Base-by-base conservation (phyloP, 2,329 filamentous ascomycete species). In the Diplodia mutila region DNA sequence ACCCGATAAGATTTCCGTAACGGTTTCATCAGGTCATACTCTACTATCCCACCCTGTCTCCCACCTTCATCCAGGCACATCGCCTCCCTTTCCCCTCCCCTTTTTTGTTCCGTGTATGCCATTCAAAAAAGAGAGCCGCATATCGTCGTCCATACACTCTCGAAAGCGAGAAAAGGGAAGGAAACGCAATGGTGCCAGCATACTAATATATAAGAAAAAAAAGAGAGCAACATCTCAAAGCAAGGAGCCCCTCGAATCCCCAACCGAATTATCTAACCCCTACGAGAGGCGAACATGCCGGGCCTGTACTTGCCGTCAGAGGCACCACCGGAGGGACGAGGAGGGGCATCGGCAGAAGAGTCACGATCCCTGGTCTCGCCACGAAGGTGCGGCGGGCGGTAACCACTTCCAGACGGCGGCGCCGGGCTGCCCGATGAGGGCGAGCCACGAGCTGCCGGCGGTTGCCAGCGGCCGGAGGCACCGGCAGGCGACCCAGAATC, bases 261-360 rank as follows among this genome's bases (percentile, higher is more conserved):
- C 53, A 32, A 23, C 49, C 27, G 39, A n/a, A 59, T 59, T 51
- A 37, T 27, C 21, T 55, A 67, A 49, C 57, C 49, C 49, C 57
- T 64, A 18, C 59, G 51, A 32, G 29, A 7, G 4, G 37, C 73
- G 68, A 80, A 80, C 59, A 73, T 74, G 69, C 78, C 79, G 29
- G 79, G 79, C 70, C 78, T 75, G 69, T 80, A 81, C 73, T 77
- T 80, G 49, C 78, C 79, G 70, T 76, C 77, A 65, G 73, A 74
- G 8, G 74, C 29, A n/a, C 48, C 37, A 34, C 49, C 51, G 18
- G 69, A 32, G 2, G 57, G 29, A n/a, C 54, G 46, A 21, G 64
- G 67, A 6, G 69, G 67, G 14, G 61, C 54, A 27, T 51, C 68
- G 18, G 61, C 52, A 21, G 61, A 68, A 8, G 61, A 53, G 37